These are phyloP conservation scores for Solanum virginianum DNA, from an alignment of 257 asterid genomes.

Conservation along the genomic window DNA sequence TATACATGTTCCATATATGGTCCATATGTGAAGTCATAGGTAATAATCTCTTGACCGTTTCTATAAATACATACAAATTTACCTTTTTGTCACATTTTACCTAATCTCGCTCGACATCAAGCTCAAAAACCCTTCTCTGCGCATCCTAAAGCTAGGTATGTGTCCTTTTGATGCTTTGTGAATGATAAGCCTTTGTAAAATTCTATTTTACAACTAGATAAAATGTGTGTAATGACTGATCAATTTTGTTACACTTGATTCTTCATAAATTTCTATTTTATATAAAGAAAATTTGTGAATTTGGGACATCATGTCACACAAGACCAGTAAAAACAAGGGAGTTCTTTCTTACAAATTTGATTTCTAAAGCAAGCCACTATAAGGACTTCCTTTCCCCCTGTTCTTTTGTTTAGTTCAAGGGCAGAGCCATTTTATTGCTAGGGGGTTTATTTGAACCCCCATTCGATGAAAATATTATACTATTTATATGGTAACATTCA, in stretches of 20 bases:
- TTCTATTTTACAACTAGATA: background rate
- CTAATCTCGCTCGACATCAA: background rate
- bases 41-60: background rate
- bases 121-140: background rate
- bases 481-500: too few species aligned
- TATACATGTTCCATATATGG: background rate
- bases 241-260: background rate
- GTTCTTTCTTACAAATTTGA: background rate
- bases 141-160: background rate
- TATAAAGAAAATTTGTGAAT: background rate
- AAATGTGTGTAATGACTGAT: background rate
- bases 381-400: background rate
- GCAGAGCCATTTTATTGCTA: too few species aligned
- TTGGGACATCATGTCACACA: background rate
- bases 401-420: background rate
- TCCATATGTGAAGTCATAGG: background rate
- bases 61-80: background rate
- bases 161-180: background rate
- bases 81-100: background rate
- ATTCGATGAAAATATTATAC: too few species aligned
- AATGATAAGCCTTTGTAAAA: background rate
- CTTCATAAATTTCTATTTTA: background rate
- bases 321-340: background rate
- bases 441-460: too few species aligned
- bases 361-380: background rate